Conservation (phyloP, 305 asterid species). For the Rubia tinctorum region DNA sequence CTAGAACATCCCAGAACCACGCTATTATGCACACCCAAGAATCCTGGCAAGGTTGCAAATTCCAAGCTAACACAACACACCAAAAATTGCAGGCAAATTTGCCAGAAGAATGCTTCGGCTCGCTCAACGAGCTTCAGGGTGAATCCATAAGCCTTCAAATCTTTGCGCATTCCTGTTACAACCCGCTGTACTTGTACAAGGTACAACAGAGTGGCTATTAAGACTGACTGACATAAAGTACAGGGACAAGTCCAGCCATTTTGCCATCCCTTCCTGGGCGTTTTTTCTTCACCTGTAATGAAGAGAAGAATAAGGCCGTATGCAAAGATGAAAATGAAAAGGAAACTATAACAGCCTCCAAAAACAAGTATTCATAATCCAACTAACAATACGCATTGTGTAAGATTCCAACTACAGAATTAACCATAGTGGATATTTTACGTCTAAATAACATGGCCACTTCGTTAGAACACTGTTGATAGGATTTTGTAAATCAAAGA, state of each 20-base stretch:
- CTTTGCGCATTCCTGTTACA: conserved; percentile 1
- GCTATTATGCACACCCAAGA: not conserved
- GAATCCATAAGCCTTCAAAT: conserved; percentile 1
- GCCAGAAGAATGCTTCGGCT: not conserved
- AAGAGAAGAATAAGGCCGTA: conserved; percentile 1
- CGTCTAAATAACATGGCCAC: not conserved
- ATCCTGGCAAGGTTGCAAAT: conserved; percentile 6
- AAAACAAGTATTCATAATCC: not conserved
- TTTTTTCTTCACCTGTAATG: conserved; percentile 87
- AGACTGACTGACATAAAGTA: conserved; percentile 84
- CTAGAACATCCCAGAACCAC: not conserved
- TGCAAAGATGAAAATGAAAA: not conserved
- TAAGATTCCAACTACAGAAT: not conserved
- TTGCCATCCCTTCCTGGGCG: conserved; percentile 95
- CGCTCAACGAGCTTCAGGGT: not conserved
- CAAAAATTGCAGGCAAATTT: not conserved
- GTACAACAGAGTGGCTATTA: conserved; percentile 25
- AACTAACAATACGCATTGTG: not conserved
- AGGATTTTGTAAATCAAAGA: not conserved
- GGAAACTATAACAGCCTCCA: not conserved
- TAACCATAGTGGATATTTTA: not conserved
- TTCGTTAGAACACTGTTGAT: not conserved
- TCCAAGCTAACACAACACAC: conserved; percentile 1
- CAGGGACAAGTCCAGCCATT: conserved; percentile 96
- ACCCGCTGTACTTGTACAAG: not conserved